Conservation (phyloP, 176 grass and related monocot species). For the Otatea glauca region DNA sequence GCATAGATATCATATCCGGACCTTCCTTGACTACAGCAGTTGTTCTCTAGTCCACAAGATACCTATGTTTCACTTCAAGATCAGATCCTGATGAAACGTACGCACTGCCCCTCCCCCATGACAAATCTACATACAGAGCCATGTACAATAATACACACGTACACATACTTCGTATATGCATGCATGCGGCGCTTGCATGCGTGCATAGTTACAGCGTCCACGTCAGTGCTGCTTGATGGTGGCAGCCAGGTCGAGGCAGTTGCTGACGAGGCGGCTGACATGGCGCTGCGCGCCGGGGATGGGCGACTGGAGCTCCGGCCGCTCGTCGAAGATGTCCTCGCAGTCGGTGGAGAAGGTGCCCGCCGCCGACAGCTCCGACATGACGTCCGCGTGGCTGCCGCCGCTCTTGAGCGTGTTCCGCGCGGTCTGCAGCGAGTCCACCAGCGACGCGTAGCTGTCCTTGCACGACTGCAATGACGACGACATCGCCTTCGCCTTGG, state of each 20-base stretch:
- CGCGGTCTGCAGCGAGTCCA: conserved; percentile 35
- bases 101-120: background rate
- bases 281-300: conserved; percentile 41
- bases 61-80: background rate
- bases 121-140: conserved; percentile 26
- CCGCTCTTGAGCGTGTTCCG: conserved; percentile 36
- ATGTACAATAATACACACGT: conserved; percentile 16
- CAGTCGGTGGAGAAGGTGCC: conserved; percentile 60
- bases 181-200: too few species aligned
- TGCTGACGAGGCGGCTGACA: conserved; percentile 55
- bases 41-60: background rate
- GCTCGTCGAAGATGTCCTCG: conserved; percentile 57
- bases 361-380: conserved; percentile 53
- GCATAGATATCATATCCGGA: background rate
- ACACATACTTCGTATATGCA: background rate
- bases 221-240: conserved; percentile 35
- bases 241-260: conserved; percentile 62
- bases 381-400: conserved; percentile 48
- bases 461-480: conserved; percentile 52
- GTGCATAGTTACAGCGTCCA: background rate
- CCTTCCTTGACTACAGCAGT: background rate
- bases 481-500: background rate
- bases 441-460: conserved; percentile 57
- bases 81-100: background rate
- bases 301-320: conserved; percentile 45